Percentiles rank a stretch among this genome's conserved stretches.
These are phyloP conservation scores for Leishmania tarentolae DNA, from an alignment of 208 protist genomes.

Conservation along the genomic window DNA sequence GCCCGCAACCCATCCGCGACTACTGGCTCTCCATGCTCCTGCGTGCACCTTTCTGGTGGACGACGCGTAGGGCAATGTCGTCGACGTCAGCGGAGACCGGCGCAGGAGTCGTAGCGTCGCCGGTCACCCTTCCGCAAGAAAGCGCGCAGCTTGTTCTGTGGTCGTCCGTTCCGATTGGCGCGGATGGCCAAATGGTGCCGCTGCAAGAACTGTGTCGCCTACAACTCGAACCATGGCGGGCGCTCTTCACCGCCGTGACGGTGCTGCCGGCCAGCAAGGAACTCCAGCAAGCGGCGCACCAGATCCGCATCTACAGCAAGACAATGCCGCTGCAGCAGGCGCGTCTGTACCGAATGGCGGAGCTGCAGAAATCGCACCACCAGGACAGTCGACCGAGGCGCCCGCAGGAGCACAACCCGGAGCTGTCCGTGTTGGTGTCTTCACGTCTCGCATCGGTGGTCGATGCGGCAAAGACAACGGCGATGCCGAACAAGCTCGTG, in stretches of 20 bases:
- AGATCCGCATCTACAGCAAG: neutral
- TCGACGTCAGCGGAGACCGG: neutral
- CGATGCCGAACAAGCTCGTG: neutral
- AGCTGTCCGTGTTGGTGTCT: neutral
- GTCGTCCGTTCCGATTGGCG: neutral
- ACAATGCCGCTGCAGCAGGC: conserved; percentile 20
- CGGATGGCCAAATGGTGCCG: conserved; percentile 1
- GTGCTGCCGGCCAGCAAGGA: conserved; percentile 27
- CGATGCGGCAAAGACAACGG: neutral
- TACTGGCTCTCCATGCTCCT: conserved; percentile 34
- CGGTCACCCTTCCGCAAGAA: conserved; percentile 3
- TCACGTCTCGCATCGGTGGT: neutral
- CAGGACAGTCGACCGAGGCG: neutral
- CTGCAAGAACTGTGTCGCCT: conserved; percentile 12
- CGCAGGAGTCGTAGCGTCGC: neutral
- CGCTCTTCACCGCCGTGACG: conserved; percentile 5
- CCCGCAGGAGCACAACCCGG: neutral
- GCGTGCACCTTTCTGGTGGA: conserved; percentile 24
- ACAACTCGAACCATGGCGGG: conserved; percentile 28
- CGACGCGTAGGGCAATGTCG: conserved; percentile 3
- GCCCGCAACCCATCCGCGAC: conserved; percentile 15
- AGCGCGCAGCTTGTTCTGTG: conserved; percentile 16
- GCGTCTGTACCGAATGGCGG: neutral
- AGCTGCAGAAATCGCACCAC: conserved; percentile 6
- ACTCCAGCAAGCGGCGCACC: conserved; percentile 15